Evolutionary conservation across 177 flowering plant species (phyloP).

Genomic region (Tripterygium wilfordii): DNA sequence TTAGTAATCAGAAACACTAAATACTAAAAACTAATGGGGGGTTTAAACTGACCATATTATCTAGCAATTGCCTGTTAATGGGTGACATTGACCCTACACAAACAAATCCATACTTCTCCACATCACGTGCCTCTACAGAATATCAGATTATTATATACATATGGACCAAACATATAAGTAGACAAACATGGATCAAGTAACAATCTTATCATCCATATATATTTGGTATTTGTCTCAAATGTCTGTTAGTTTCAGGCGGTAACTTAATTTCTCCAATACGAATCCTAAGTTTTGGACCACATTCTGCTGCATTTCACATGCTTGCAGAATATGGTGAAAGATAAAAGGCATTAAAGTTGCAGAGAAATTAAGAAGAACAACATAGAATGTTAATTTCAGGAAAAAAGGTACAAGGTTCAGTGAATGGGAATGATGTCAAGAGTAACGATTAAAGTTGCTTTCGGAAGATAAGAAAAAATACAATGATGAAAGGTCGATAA

Average conservation of each 20-base stretch:
- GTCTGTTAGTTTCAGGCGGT: no score
- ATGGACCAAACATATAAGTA: no score
- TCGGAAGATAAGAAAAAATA: not conserved
- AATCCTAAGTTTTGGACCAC: conserved; percentile 1
- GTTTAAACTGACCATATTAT: conserved; percentile 4
- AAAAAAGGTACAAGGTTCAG: not conserved
- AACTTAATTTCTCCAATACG: no score
- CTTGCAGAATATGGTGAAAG: conserved; percentile 2
- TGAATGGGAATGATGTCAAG: not conserved
- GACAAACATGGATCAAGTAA: not conserved
- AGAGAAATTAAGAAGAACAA: no score
- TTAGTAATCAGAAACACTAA: no score
- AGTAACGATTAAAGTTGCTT: conserved; percentile 2
- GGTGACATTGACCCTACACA: conserved; percentile 14
- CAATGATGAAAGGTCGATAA: not conserved
- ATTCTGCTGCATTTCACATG: conserved; percentile 1
- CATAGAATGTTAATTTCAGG: no score
- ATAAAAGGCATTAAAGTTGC: not conserved
- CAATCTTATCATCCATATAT: not conserved
- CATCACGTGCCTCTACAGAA: conserved; percentile 7
- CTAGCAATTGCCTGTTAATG: conserved; percentile 8
- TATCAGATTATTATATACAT: no score
- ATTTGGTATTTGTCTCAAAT: no score
- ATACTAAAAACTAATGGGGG: conserved; percentile 4
- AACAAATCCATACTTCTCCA: not conserved